Evolutionary conservation across 495 filamentous ascomycete genomes (phyloP), one percentile per base, ranked within the genome.

Genomic region (Melanomma pulvis-pyrius): DNA sequence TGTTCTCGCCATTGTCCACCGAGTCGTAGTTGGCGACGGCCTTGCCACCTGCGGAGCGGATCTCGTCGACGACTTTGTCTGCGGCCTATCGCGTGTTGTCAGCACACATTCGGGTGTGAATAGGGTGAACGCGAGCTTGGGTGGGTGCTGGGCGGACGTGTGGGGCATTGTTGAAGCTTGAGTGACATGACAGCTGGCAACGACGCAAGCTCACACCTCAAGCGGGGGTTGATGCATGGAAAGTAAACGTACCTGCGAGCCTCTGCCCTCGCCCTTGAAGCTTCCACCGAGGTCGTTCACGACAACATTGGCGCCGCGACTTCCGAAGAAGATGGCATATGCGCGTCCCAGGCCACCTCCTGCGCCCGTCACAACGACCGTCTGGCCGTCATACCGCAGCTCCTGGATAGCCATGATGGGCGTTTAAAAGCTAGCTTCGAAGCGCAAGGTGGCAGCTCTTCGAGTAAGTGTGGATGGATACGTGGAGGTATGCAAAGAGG

Each of bases 11-110:
- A 74, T 94, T 84, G 80, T 92, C 91, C 72, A 98, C 94, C 78
- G 89, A 93, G 86, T 98, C 89, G 82, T 98, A 98, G 84, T 96
- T 98, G 75, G 96, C 92, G 30, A 96, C 92, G 58, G 94, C 96
- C 82, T 97, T 96, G 76, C 94, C 96, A 74, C 94, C 96, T 49
- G 88, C 88, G 74, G 89, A 84, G 77, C 85, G 87, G 81, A 98
- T 98, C 80, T 98, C 92, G 68, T 96, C 82, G 75, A 98, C 94
- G 24, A 98, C 94, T 53, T 91, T 85, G 85, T 98, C 94, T 68
- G 94, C 94, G 64, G 93, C 92, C 92, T 68, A 34, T 58, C 11
- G 25, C 17, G 17, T 46, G n/a, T 44, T 15, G 64, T 60, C 24
- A 61, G 32, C 25, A 22, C 11, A 41, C 7, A 24, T 19, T 2